These are phyloP conservation scores for Pleurotus cornucopiae DNA, from an alignment of 768 basidiomycete genomes.

Conservation along the genomic window DNA sequence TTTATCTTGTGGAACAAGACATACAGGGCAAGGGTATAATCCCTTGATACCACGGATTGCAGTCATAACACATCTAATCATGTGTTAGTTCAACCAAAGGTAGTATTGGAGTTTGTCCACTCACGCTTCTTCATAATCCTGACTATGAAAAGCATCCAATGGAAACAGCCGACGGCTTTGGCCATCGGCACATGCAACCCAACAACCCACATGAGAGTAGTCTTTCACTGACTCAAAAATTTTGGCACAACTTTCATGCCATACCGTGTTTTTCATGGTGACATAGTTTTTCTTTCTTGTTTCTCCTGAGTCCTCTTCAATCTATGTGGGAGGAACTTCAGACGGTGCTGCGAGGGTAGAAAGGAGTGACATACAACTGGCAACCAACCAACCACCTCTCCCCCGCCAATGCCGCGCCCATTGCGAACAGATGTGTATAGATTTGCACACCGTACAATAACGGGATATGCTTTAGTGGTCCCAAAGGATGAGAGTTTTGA, in stretches of 20 bases:
- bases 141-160: constrained; percentile 30
- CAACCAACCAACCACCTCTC: constrained; percentile 32
- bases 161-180: constrained; percentile 26
- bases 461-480: constrained; percentile 30
- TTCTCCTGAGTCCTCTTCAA: constrained; percentile 25
- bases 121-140: constrained; percentile 45
- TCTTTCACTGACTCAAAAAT: constrained; percentile 22
- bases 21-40: constrained; percentile 32
- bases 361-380: constrained; percentile 24
- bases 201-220: constrained; percentile 16
- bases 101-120: constrained; percentile 10
- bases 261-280: constrained; percentile 28
- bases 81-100: background rate
- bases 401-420: constrained; percentile 26
- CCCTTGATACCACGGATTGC: constrained; percentile 25
- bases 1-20: constrained; percentile 24
- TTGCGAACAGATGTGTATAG: constrained; percentile 27
- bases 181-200: constrained; percentile 22
- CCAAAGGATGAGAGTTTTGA: constrained; percentile 33
- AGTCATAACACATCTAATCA: constrained; percentile 32
- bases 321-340: constrained; percentile 19
- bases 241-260: constrained; percentile 29
- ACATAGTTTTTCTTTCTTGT: constrained; percentile 25
- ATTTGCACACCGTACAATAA: constrained; percentile 27
- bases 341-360: background rate